Conservation (phyloP, 73 alveolate genomes). For the Urostyla sp. region DNA sequence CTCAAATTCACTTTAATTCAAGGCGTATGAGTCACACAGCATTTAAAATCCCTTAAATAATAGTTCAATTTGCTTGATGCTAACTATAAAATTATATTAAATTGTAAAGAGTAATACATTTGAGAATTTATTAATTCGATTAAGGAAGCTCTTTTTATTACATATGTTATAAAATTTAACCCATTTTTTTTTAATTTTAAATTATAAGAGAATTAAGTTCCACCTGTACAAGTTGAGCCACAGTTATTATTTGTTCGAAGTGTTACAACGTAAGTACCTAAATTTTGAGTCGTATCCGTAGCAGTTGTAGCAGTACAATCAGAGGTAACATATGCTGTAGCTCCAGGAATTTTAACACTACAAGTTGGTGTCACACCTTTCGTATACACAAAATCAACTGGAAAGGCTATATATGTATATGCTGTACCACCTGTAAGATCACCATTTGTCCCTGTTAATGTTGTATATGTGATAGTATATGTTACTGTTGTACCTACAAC, state of each 20-base stretch:
- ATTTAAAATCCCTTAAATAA: conserved; percentile 49
- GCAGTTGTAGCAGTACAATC: conserved; percentile 43
- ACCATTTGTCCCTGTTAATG: conserved; percentile 37
- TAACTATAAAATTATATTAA: too few relatives aligned
- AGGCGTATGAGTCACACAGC: conserved; percentile 48
- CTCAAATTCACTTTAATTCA: conserved; percentile 50
- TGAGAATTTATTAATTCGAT: too few relatives aligned
- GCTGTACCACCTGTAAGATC: conserved; percentile 18
- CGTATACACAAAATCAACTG: conserved; percentile 62
- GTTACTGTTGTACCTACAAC: conserved; percentile 49
- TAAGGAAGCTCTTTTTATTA: too few relatives aligned
- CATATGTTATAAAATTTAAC: too few relatives aligned
- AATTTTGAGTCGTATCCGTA: conserved; percentile 41
- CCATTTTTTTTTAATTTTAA: too few relatives aligned
- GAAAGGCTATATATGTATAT: conserved; percentile 31
- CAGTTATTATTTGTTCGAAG: too few relatives aligned
- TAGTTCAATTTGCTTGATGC: too few relatives aligned
- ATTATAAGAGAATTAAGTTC: too few relatives aligned
- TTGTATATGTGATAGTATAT: conserved; percentile 31
- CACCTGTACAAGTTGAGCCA: too few relatives aligned
- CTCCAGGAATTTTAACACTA: conserved; percentile 14
- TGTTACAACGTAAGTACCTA: too few relatives aligned
- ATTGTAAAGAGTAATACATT: too few relatives aligned
- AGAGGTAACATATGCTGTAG: conserved; percentile 21
- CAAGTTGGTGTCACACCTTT: conserved; percentile 43